Evolutionary conservation across 164 flowering plant species (phyloP), one percentile per base, ranked within the genome.

Genomic region (Warburgia ugandensis): DNA sequence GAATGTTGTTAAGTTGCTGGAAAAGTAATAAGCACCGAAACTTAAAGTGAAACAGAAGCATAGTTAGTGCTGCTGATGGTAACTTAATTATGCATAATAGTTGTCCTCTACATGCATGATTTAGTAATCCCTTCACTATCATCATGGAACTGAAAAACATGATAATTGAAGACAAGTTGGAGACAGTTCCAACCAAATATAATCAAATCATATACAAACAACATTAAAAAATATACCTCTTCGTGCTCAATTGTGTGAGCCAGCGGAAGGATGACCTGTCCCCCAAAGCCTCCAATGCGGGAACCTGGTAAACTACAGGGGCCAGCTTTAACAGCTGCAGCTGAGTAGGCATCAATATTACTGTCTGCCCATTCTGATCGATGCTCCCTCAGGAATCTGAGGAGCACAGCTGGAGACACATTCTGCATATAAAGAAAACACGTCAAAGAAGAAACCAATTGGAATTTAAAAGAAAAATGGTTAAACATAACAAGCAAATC

Each of bases 291-390:
- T 38, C 90, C 95, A 50, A 76, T 65, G 35, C 95, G 71, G 8
- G 92, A 58, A 16, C 80, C 87, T n/a, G 76, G 79, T 57, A 85
- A 60, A 63, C 72, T 71, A 64, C 73, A 79, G 14, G 96, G 94
- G 21, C 81, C 81, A 59, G 77, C 75, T 77, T 84, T 89, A 39
- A 84, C 64, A 41, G 86, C 83, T 17, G 92, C 80, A 59, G 94
- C 91, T 14, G 94, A 73, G 63, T 86, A 94, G 14, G 89, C 89
- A 73, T 94, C 97, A 43, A 94, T 79, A 27, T 65, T 79, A 64
- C 66, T 71, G 62, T 94, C 99, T 12, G 97, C 95, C 99, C 99
- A 94, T 63, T 94, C 99, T 32, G 99, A 89, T 38, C 99, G 75
- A 43, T 94, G 99, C 75, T 94, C 99, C 29, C 99, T 63, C 57